Conservation (phyloP, 2,329 filamentous ascomycete genomes). For the Aspergillus novofumigatus region DNA sequence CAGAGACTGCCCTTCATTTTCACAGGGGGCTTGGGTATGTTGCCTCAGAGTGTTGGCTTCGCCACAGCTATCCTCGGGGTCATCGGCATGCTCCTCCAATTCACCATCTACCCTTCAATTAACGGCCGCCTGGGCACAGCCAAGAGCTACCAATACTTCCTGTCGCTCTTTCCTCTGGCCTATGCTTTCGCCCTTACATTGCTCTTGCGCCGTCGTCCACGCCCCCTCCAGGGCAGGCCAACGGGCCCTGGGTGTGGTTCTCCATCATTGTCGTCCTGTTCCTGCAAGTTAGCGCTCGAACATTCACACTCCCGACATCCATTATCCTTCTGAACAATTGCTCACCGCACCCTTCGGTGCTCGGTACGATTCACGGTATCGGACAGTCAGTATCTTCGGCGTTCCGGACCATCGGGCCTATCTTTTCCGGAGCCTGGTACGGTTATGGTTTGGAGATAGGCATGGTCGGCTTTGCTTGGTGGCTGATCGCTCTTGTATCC, state of each 20-base stretch:
- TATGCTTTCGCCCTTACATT: conserved; percentile 68
- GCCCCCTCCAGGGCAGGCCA: conserved; percentile 35
- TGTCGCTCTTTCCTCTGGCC: conserved; percentile 66
- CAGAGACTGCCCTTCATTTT: conserved; percentile 54
- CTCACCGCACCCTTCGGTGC: conserved; percentile 55
- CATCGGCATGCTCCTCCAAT: conserved; percentile 68
- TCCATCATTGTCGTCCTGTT: conserved; percentile 62
- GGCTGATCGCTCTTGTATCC: conserved; percentile 52
- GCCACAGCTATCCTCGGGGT: conserved; percentile 71
- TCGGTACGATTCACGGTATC: conserved; percentile 57
- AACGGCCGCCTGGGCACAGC: conserved; percentile 65
- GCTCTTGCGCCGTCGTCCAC: conserved; percentile 60
- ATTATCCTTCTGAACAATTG: conserved; percentile 60
- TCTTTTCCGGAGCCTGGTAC: conserved; percentile 54
- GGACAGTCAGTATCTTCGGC: conserved; percentile 54
- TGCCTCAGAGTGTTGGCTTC: conserved; percentile 64
- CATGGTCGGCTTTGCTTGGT: conserved; percentile 56
- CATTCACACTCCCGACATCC: conserved; percentile 60
- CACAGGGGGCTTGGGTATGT: conserved; percentile 68
- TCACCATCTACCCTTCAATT: conserved; percentile 65
- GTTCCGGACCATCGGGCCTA: conserved; percentile 55
- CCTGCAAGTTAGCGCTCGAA: conserved; percentile 67
- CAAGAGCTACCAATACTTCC: conserved; percentile 61
- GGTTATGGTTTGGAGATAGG: conserved; percentile 52
- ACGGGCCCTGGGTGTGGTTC: conserved; percentile 55